Evolutionary conservation across 225 moss, liverwort and hornwort genomes (phyloP).

Genomic region (Polytrichum commune): DNA sequence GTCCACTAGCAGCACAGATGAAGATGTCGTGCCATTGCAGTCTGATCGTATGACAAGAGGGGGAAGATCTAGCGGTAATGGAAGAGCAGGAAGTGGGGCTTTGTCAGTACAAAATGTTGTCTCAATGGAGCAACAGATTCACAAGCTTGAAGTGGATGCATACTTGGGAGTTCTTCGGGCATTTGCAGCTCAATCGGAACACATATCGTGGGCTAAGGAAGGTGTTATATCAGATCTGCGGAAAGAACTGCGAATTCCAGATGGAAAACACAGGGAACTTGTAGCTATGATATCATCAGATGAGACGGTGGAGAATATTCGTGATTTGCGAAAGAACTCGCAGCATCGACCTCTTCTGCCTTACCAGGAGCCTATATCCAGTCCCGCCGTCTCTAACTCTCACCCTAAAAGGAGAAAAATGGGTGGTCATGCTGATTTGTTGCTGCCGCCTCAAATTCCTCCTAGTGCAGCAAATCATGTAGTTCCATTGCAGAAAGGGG

Average conservation of each 20-base stretch:
- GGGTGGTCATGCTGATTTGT: not conserved
- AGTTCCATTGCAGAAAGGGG: constrained; percentile 4
- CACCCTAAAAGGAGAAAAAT: constrained; percentile 7
- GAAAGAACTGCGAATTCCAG: constrained; percentile 16
- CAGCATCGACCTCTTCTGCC: not conserved
- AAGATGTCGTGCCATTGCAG: constrained; percentile 11
- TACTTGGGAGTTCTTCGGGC: constrained; percentile 25
- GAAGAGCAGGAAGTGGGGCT: constrained; percentile 8
- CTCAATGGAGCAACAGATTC: constrained; percentile 14
- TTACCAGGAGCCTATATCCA: constrained; percentile 8
- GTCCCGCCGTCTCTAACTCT: constrained; percentile 1
- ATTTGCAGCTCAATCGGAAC: constrained; percentile 20
- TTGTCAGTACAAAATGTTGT: constrained; percentile 1
- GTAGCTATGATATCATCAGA: constrained; percentile 12
- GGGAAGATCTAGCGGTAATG: constrained; percentile 13
- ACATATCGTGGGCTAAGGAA: constrained; percentile 21
- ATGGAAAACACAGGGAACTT: constrained; percentile 20
- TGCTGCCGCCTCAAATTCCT: not conserved
- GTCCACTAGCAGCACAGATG: constrained; percentile 13
- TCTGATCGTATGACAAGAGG: constrained; percentile 20
- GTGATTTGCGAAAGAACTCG: constrained; percentile 6
- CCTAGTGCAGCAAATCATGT: constrained; percentile 1
- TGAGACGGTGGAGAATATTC: constrained; percentile 5
- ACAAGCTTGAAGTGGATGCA: constrained; percentile 21
- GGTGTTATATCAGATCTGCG: constrained; percentile 14